Evolutionary conservation across 2,329 filamentous ascomycete genomes (phyloP), one percentile per base, ranked within the genome.

Genomic region (Rugonectria rugulosa): DNA sequence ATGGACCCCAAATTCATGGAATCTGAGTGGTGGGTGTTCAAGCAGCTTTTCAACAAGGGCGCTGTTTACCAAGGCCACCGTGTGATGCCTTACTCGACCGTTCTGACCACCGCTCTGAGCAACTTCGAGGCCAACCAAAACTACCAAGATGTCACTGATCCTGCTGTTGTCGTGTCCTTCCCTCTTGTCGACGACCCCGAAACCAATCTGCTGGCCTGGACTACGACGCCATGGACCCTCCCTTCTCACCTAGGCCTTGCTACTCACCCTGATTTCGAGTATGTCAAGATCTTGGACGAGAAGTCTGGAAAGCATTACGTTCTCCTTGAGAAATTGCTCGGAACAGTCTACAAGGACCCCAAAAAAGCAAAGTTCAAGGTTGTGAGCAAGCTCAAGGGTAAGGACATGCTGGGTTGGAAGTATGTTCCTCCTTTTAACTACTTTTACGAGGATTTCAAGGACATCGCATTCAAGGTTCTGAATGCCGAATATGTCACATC

Each of bases 1-100:
- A 97, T 97, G 92, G 89, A 98, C 73, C 83, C 88, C n/a, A 88
- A 81, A 17, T 98, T 96, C 77, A 98, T 97, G 94, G 94, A 97
- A 78, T 89, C 90, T 0, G 87, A 91, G 62, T 98, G 94, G 94
- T 97, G 94, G 93, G 90, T 95, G 15, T 97, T 97, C 81, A 96
- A 95, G 79, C 87, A 94, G 72, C 82, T 97, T 20, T 96, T 91
- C 72, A 90, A 96, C 66, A 96, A 97, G 77, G 90, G 87, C 53
- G 81, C 89, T 59, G 92, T 97, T 51, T 98, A 97, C 73, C 90
- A 92, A 65, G 93, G 92, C 37, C 90, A 95, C 75, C 87, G 88
- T 70, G 92, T 98, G 60, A 95, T 98, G 91, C 94, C 94, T 11
- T 98, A 95, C 75, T 97, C 92, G 24, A 97, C 92, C 2, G 92